Evolutionary conservation across 1,139 yeast species (phyloP), one percentile per base, ranked within the genome.

Genomic region (Saccharomyces hybrid): DNA sequence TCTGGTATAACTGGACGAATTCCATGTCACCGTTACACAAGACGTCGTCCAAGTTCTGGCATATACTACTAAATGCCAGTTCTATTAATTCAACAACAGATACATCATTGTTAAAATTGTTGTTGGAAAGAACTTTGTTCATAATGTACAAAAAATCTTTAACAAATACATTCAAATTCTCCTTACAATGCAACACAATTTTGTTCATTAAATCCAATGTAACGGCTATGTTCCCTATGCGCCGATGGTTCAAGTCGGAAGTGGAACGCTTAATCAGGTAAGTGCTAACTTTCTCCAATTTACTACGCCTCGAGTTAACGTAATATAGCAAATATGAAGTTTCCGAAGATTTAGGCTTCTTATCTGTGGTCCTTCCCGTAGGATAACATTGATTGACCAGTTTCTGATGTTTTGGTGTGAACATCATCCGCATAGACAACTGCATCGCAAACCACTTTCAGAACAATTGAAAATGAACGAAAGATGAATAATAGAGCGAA

Each of bases 361-460:
- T 90, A 63, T 90, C 97, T 5, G 80, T 78, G 6, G 84, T 85
- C 59, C 88, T 79, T 1, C 98, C 97, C 1, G 95, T 81, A 2
- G 97, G 99, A 69, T 91, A 93, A 74, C 99, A 93, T 69, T 88
- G 96, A 54, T 87, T 79, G 48, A 93, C 88, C 65, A 91, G 78
- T 67, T 87, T 85, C 71, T 90, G 97, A 70, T 91, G 98, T 69
- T 91, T 91, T 5, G 96, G 88, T 51, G 76, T 77, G 63, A 82
- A 80, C 58, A 81, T 65, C 32, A 62, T 57, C 27, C 61, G 59
- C 61, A 61, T 58, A 20, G 53, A 53, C 60, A 56, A 55, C 46
- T 51, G 47, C 50, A 34, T 48, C 14, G 14, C 31, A 38, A 38
- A 38, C 20, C 44, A 16, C 44, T 9, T 38, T 38, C 25, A 38